phyloP scores from a whole-genome alignment of 495 filamentous ascomycete species.

The Podospora pseudocomata region DNA sequence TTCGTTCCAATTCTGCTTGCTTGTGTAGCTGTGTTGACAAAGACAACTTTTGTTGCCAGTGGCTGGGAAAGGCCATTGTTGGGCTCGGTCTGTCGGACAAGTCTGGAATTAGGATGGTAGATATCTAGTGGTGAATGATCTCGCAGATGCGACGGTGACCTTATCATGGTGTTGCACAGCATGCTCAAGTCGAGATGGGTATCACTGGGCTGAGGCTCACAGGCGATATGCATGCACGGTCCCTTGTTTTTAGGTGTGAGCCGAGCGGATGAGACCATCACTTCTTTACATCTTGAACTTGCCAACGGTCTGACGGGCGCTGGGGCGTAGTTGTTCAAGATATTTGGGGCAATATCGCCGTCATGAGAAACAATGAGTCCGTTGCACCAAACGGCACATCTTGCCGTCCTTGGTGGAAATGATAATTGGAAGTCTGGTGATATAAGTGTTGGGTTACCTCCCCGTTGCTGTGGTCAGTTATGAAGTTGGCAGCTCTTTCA shows the following conservation, averaged over 20 bases:
- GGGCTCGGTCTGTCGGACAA: neutral
- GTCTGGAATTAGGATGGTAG: neutral
- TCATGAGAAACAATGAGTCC: neutral
- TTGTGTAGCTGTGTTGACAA: neutral
- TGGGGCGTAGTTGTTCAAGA: neutral
- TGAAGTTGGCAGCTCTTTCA: neutral
- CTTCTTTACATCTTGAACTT: neutral
- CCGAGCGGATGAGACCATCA: constrained; percentile 2
- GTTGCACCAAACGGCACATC: neutral
- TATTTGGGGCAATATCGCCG: neutral
- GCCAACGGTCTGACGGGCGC: neutral
- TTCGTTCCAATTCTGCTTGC: neutral
- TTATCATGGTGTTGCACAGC: neutral
- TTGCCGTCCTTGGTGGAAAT: neutral
- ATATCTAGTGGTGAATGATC: neutral
- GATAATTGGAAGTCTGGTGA: neutral
- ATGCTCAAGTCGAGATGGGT: constrained; percentile 5
- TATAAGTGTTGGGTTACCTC: neutral
- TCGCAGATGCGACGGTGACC: neutral
- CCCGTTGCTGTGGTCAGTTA: neutral
- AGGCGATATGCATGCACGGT: neutral
- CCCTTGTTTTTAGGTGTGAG: neutral
- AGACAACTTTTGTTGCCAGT: neutral
- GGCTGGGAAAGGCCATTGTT: neutral
- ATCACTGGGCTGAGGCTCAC: constrained; percentile 2